phyloP scores from a whole-genome alignment of 2,329 filamentous ascomycete species.

The Phaeosphaeriaceae sp. region DNA sequence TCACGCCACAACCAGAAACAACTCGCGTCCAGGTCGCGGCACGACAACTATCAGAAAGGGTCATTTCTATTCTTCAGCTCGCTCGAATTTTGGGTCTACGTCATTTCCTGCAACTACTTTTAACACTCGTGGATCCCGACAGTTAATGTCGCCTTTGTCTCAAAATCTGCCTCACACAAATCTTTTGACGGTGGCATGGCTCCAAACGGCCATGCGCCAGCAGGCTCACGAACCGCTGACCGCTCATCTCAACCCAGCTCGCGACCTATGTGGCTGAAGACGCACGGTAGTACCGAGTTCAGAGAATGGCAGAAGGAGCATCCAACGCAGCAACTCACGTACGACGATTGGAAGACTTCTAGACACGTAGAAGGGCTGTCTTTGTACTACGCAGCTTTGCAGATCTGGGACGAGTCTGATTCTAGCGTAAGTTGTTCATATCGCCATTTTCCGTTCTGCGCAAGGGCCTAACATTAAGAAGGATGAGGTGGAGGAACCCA shows the following conservation, averaged over 20 bases:
- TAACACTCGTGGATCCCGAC: constrained; percentile 14
- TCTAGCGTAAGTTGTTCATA: constrained; percentile 33
- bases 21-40: constrained; percentile 31
- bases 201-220: constrained; percentile 19
- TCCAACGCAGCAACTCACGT: constrained; percentile 30
- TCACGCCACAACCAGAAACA: constrained; percentile 23
- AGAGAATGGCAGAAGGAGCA: constrained; percentile 30
- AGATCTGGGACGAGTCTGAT: constrained; percentile 36
- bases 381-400: constrained; percentile 38
- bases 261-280: constrained; percentile 26
- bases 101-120: constrained; percentile 2
- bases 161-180: constrained; percentile 8
- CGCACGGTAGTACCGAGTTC: constrained; percentile 34
- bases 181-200: constrained; percentile 23
- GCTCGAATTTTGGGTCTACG: neutral
- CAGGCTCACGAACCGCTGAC: neutral
- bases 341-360: constrained; percentile 40
- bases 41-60: constrained; percentile 14
- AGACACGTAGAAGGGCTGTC: constrained; percentile 36
- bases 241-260: constrained; percentile 14
- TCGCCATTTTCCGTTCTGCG: neutral
- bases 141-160: constrained; percentile 11
- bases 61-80: constrained; percentile 4
- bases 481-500: constrained; percentile 24
- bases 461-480: constrained; percentile 34